Percentiles rank a stretch among this genome's conserved stretches.
Conservation (phyloP, 176 grass and related monocot species). For the Triticum aestivum region DNA sequence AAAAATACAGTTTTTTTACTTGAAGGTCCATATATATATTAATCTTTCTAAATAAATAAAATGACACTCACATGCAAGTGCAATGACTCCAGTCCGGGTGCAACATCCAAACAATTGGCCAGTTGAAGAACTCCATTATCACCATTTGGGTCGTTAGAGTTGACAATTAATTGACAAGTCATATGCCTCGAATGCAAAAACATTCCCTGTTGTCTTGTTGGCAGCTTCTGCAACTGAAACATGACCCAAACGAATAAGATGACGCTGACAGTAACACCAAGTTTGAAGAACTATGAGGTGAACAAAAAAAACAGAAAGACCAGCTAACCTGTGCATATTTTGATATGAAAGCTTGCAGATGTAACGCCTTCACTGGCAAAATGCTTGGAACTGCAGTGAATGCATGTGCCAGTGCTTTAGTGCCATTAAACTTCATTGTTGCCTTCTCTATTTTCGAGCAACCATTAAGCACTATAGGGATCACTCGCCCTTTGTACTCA, state of each 20-base stretch:
- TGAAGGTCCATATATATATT: neutral
- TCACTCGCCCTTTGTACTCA: neutral
- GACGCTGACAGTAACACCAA: neutral
- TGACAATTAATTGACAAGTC: neutral
- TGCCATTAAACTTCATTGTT: neutral
- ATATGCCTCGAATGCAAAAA: constrained; percentile 5
- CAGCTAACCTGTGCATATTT: neutral
- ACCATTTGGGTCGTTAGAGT: neutral
- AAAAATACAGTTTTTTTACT: neutral
- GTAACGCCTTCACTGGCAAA: neutral
- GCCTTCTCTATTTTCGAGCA: constrained; percentile 1
- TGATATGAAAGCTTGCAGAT: neutral
- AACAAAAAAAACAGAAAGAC: neutral
- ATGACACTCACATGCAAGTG: constrained; percentile 8
- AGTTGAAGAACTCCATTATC: neutral
- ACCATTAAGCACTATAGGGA: constrained; percentile 28
- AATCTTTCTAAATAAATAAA: neutral
- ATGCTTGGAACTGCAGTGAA: constrained; percentile 12
- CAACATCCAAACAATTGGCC: neutral
- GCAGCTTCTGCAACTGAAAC: constrained; percentile 17
- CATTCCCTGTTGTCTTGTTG: neutral
- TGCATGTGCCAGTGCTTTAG: neutral
- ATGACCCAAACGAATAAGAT: neutral
- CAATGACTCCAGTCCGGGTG: neutral
- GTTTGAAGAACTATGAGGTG: neutral